These are phyloP conservation scores for Pistacia integerrima DNA, from an alignment of 345 rosid species.

Conservation along the genomic window DNA sequence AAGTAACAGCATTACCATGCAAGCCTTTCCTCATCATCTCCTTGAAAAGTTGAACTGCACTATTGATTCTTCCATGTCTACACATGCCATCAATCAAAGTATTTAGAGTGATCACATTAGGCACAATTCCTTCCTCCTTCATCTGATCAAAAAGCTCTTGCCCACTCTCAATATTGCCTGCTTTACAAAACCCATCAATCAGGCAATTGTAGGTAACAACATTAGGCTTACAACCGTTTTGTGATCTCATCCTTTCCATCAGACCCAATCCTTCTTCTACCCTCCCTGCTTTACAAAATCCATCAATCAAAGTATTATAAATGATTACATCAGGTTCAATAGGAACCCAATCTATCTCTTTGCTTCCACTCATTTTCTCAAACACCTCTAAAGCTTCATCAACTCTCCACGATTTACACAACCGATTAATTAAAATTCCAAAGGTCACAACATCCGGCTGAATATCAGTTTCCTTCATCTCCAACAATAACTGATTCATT, in stretches of 20 bases:
- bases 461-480: conserved; percentile 59
- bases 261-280: conserved; percentile 65
- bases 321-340: conserved; percentile 64
- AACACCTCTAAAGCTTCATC: conserved; percentile 69
- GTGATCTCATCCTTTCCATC: conserved; percentile 54
- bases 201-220: conserved; percentile 65
- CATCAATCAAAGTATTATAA: conserved; percentile 70
- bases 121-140: conserved; percentile 50
- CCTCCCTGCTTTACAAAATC: conserved; percentile 79
- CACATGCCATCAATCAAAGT: conserved; percentile 75
- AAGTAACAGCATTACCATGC: conserved; percentile 49
- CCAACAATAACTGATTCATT: conserved; percentile 54
- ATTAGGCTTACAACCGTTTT: conserved; percentile 45
- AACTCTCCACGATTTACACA: conserved; percentile 63
- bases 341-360: conserved; percentile 34
- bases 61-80: conserved; percentile 53
- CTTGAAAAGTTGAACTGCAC: conserved; percentile 51
- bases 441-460: conserved; percentile 60
- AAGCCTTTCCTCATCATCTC: conserved; percentile 59
- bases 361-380: conserved; percentile 41
- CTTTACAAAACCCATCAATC: conserved; percentile 72
- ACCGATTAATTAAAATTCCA: conserved; percentile 59
- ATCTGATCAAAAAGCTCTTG: conserved; percentile 55
- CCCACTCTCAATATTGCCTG: conserved; percentile 62
- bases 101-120: conserved; percentile 59